Evolutionary conservation across 257 asterid species (phyloP), one percentile per base, ranked within the genome.

Genomic region (Thymus mandschuricus): DNA sequence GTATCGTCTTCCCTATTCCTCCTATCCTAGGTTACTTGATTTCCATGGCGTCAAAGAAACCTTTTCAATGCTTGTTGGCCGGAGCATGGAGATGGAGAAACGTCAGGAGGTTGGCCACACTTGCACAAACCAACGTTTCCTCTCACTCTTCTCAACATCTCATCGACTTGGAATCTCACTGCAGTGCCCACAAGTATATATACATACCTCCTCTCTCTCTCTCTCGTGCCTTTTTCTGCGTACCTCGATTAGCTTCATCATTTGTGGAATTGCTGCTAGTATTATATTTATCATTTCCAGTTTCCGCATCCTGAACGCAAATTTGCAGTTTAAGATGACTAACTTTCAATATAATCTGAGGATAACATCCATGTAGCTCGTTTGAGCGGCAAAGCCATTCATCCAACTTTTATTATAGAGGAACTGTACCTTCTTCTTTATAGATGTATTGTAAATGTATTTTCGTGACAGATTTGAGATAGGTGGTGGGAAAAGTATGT

Each of bases 141-240:
- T 43, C 80, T 1, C 78, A 59, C 63, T 54, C 91, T 70, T 87
- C 98, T 64, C 86, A 88, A 21, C 83, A 75, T 58, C 89, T 92
- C 78, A 92, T 92, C 80, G 66, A 88, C 75, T 78, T 87, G 87
- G 98, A 90, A 72, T 78, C 67, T 50, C 71, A 87, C 49, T 80
- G 87, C 86, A 87, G 96, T 79, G 96, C 96, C 74, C 98, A 93
- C 86, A 93, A 93, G 98, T 90, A 86, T 72, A 28, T 31, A 28
- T 29, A 21, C n/a, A 1, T 30, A 10, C 12, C 29, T 65, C 28
- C 33, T 8, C 73, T 54, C 41, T 73, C 60, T 6, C 57, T 69
- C 10, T 10, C 29, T 57, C 44, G 5, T 49, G 45, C 55, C 21
- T 44, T 51, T 45, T 6, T 38, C 44, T 54, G 38, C n/a, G 60